Conservation (phyloP, 2,329 filamentous ascomycete genomes). For the Fusarium dimerum region DNA sequence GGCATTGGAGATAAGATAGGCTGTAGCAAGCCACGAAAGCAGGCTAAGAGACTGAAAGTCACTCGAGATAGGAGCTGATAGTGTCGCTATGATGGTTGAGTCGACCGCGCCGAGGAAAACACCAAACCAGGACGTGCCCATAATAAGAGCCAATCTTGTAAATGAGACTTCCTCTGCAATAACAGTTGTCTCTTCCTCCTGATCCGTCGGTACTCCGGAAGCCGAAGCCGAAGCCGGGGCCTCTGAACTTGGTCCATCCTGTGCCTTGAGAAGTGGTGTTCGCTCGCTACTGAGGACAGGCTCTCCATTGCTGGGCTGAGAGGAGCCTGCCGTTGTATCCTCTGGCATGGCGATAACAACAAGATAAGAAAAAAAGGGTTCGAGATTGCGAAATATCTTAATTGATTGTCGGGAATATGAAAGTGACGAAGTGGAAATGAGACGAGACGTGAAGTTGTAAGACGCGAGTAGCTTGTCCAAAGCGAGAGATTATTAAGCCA, state of each 20-base stretch:
- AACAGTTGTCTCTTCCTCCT: conserved; percentile 48
- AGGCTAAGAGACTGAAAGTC: conserved; percentile 80
- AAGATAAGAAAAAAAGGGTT: background rate
- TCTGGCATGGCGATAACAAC: background rate
- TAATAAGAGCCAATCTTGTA: conserved; percentile 52
- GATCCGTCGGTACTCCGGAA: conserved; percentile 12
- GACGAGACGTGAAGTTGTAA: background rate
- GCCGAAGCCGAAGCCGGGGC: conserved; percentile 4
- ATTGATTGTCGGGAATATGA: background rate
- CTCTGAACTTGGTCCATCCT: conserved; percentile 13
- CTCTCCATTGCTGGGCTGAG: background rate
- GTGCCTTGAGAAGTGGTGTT: conserved; percentile 29
- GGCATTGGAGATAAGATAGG: conserved; percentile 86
- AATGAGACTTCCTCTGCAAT: conserved; percentile 51
- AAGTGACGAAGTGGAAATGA: background rate
- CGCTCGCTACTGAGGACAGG: conserved; percentile 19
- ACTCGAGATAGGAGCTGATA: conserved; percentile 80
- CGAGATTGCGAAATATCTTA: background rate
- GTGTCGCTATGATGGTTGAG: conserved; percentile 80
- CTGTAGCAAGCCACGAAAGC: conserved; percentile 84
- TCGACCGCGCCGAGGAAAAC: conserved; percentile 69
- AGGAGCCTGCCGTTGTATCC: conserved; percentile 5
- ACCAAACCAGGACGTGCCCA: conserved; percentile 58
- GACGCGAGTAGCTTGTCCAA: no score
- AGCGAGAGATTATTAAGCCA: background rate